phyloP scores from a whole-genome alignment of 1,284 basidiomycete species.

The Malassezia vespertilionis region DNA sequence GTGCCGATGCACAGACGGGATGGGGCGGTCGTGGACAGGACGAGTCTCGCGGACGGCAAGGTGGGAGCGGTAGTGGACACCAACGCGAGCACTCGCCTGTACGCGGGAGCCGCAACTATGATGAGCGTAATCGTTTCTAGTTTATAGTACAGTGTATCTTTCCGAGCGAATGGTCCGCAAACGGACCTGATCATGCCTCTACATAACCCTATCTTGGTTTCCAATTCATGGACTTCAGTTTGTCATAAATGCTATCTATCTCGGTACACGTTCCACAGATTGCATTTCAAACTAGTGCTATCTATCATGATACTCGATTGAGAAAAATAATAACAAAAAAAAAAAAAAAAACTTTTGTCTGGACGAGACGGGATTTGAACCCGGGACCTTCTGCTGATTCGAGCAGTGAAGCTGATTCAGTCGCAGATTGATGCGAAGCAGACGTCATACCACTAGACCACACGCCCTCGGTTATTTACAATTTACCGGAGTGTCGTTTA shows the following conservation, averaged over 20 bases:
- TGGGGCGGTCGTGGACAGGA: neutral
- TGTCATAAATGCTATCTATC: too few species aligned
- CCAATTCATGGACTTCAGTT: too few species aligned
- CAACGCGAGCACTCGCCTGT: conserved; percentile 16
- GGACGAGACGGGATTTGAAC: conserved; percentile 22
- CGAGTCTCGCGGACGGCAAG: conserved; percentile 1
- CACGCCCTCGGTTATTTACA: too few species aligned
- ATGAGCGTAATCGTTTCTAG: conserved; percentile 18
- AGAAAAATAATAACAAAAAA: neutral
- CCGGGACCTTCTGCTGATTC: conserved; percentile 20
- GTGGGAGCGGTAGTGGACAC: neutral
- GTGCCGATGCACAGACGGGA: too few species aligned
- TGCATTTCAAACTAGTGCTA: too few species aligned
- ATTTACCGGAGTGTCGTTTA: too few species aligned
- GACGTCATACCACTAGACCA: conserved; percentile 24
- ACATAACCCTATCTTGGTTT: too few species aligned
- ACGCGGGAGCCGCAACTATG: conserved; percentile 16
- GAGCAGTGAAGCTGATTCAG: conserved; percentile 7
- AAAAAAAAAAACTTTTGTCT: neutral
- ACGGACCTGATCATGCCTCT: neutral
- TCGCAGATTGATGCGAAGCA: conserved; percentile 18
- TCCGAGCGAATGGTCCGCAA: too few species aligned
- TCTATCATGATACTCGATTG: too few species aligned
- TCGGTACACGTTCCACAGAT: too few species aligned
- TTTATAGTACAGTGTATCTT: neutral